A percentile compares a stretch with the other conserved stretches of the same genome.
Evolutionary conservation across 208 protist species (phyloP).

Genomic region (Leishmania guyanensis): DNA sequence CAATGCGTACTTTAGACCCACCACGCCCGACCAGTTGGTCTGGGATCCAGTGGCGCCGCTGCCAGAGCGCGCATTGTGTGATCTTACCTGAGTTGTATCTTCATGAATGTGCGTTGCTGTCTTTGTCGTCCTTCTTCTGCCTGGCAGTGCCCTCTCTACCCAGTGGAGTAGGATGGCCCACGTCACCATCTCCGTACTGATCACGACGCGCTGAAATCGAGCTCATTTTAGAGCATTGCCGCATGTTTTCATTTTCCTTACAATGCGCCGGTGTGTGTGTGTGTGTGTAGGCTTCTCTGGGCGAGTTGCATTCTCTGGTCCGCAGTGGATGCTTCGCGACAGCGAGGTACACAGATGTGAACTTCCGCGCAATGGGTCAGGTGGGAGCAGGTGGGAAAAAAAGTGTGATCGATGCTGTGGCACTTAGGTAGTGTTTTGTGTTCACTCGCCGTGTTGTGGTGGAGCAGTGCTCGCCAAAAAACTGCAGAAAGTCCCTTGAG

Average conservation of each 20-base stretch:
- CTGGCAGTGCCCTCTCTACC: not conserved
- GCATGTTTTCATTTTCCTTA: not conserved
- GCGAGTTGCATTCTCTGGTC: not conserved
- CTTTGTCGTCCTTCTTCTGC: not conserved
- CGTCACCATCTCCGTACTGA: not conserved
- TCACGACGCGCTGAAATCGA: not conserved
- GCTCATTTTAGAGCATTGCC: not conserved
- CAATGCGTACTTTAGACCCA: conserved; percentile 38
- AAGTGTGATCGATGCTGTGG: not conserved
- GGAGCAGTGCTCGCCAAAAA: not conserved
- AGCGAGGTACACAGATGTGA: not conserved
- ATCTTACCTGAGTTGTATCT: not conserved
- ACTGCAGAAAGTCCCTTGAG: not conserved
- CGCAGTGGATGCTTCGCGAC: not conserved
- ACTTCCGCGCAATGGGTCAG: not conserved
- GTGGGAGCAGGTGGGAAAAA: not conserved
- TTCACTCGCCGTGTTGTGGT: not conserved
- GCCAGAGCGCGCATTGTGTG: not conserved
- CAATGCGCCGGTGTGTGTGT: not conserved
- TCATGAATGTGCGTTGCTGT: not conserved
- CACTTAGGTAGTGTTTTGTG: not conserved
- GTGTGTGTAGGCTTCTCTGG: not conserved
- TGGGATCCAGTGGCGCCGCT: conserved; percentile 55
- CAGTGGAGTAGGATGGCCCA: not conserved
- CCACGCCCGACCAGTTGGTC: conserved; percentile 22